Base-by-base conservation (phyloP, 257 asterid genomes). In the Primulina huaijiensis region DNA sequence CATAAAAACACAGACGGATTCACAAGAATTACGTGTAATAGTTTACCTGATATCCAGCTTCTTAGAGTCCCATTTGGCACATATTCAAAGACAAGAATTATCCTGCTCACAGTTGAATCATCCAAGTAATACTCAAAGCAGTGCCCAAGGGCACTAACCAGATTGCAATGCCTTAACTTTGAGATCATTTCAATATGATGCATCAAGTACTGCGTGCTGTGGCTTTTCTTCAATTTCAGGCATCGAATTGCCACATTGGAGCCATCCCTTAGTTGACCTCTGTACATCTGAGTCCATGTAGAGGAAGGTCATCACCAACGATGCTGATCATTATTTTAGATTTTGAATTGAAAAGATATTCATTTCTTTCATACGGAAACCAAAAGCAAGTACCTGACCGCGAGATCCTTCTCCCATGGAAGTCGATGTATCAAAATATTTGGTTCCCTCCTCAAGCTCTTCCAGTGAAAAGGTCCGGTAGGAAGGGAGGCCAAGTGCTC, bases 141-240 rank as follows among this genome's bases (percentile, higher is more conserved):
- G 80, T 90, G 98, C 59, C 98, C 98, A 60, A 90, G 88, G 73
- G 94, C 80, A 67, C 96, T 88, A 65, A 80, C 94, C 87, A 92
- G 75, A 76, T 92, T 87, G 25, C 77, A 94, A 69, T 92, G 94
- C 59, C 98, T 86, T 69, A 92, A 93, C 75, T 88, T 92, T 0
- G 95, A 87, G 71, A 87, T 75, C 82, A 82, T 73, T 75, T 92
- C 98, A 10, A 90, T 75, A 74, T 82, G 92, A 69, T 84, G 89
- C 98, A 84, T 87, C 10, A 90, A 79, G 81, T 79, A 80, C 68
- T 83, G 95, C 60, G 71, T 83, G 69, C 76, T 82, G 66, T 73
- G 84, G 74, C 82, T 82, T 82, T 79, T 82, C 79, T 83, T 88
- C 85, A 87, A 57, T 72, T 81, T 82, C 77, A 86, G 82, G 79